A percentile compares a stretch with the other conserved stretches of the same genome.
These are phyloP conservation scores for Fusarium marasasianum DNA, from an alignment of 2,329 filamentous ascomycete species.

Conservation along the genomic window DNA sequence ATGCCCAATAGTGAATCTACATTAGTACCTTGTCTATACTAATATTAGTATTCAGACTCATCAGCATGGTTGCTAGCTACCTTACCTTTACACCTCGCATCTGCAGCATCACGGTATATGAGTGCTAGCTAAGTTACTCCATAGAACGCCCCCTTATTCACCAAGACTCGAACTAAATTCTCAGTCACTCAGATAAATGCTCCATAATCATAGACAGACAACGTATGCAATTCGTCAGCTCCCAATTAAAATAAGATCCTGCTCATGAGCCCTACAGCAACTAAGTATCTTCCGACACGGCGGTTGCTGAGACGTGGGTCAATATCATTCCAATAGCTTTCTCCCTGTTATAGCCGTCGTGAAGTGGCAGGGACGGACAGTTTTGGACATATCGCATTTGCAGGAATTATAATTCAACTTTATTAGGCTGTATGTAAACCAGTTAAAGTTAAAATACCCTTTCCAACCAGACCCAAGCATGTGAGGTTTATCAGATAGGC, in stretches of 20 bases:
- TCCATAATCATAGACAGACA: not conserved
- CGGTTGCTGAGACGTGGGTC: constrained; percentile 23
- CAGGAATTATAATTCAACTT: not conserved
- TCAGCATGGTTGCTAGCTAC: not conserved
- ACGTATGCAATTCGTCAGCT: constrained; percentile 22
- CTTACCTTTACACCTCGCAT: not conserved
- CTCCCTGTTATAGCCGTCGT: constrained; percentile 11
- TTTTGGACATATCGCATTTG: not conserved
- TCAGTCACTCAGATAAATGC: not conserved
- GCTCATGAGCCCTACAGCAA: not conserved
- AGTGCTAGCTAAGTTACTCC: not conserved
- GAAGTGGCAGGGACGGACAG: not conserved
- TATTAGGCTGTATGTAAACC: constrained; percentile 2
- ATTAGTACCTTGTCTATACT: not conserved
- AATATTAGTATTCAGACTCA: not conserved
- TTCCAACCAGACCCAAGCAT: not conserved
- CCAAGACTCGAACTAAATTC: constrained; percentile 5
- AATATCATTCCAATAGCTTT: constrained; percentile 28
- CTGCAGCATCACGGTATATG: not conserved
- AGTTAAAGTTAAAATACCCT: not conserved
- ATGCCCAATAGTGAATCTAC: not conserved
- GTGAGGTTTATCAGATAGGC: not conserved
- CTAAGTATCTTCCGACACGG: not conserved
- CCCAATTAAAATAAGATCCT: constrained; percentile 2
- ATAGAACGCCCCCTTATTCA: constrained; percentile 24